phyloP scores from a whole-genome alignment of 352 stramenopile species.

The Phytophthora podocarpi region DNA sequence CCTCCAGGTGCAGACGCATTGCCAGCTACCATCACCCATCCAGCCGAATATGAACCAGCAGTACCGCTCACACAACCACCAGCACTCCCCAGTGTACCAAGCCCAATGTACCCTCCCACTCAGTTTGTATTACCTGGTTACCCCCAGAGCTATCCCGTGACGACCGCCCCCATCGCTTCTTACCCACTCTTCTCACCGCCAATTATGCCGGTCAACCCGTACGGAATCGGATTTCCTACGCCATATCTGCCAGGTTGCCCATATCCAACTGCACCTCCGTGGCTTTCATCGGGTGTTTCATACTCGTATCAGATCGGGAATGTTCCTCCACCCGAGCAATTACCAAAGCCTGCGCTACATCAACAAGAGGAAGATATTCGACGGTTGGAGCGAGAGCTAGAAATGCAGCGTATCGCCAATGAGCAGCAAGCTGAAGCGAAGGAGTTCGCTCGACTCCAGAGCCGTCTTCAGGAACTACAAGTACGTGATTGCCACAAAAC shows the following conservation, averaged over 20 bases:
- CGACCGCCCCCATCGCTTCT: background rate
- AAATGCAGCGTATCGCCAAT: constrained; percentile 16
- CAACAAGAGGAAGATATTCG: constrained; percentile 33
- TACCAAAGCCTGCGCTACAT: constrained; percentile 4
- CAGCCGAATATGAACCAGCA: background rate
- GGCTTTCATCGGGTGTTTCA: constrained; percentile 3
- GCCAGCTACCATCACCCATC: background rate
- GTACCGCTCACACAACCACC: background rate
- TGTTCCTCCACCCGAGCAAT: constrained; percentile 3
- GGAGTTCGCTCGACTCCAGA: constrained; percentile 33
- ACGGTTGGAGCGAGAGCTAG: constrained; percentile 33
- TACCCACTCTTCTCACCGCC: constrained; percentile 9
- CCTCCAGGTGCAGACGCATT: background rate
- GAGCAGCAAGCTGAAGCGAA: constrained; percentile 28
- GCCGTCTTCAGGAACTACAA: constrained; percentile 26
- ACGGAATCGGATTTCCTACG: constrained; percentile 22
- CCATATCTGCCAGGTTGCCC: constrained; percentile 14
- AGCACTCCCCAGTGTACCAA: background rate
- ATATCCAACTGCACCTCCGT: constrained; percentile 11
- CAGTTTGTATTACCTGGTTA: constrained; percentile 6
- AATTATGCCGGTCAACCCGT: constrained; percentile 12
- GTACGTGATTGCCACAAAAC: constrained; percentile 15
- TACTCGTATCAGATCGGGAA: constrained; percentile 5
- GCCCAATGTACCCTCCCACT: background rate
- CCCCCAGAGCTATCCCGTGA: constrained; percentile 1